Conservation (phyloP, 116 monocot genomes). For the Zostera marina region DNA sequence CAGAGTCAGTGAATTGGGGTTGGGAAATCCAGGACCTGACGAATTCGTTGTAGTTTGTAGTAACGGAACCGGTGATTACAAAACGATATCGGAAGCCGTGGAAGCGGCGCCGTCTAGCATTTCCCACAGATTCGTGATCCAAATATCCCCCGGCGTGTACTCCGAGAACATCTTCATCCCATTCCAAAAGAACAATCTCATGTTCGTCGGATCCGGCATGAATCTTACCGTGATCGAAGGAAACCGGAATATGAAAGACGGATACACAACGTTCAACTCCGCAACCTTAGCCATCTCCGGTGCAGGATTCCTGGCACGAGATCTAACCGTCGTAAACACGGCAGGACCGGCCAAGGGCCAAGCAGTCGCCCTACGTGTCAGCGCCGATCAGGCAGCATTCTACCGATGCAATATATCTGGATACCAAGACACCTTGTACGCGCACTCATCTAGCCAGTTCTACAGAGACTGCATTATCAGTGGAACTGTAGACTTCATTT, state of each 20-base stretch:
- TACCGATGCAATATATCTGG: constrained; percentile 34
- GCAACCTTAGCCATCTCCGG: constrained; percentile 5
- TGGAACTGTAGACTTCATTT: constrained; percentile 50
- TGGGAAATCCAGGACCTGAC: constrained; percentile 26
- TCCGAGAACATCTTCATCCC: constrained; percentile 28
- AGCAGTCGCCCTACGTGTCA: constrained; percentile 8
- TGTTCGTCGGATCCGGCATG: constrained; percentile 13
- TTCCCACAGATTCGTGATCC: constrained; percentile 37
- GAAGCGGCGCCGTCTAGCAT: constrained; percentile 51
- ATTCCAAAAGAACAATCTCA: constrained; percentile 42
- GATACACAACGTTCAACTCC: constrained; percentile 10
- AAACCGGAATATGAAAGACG: constrained; percentile 2
- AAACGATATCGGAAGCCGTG: constrained; percentile 38
- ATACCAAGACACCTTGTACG: constrained; percentile 33
- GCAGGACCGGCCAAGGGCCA: constrained; percentile 3
- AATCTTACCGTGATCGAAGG: constrained; percentile 9
- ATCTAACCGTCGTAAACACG: constrained; percentile 9
- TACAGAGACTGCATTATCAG: constrained; percentile 13
- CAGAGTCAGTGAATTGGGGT: constrained; percentile 3
- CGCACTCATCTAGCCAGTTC: constrained; percentile 17
- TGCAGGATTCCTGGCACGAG: constrained; percentile 2
- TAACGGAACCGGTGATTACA: constrained; percentile 52
- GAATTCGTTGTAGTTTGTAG: constrained; percentile 30
- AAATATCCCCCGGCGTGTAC: constrained; percentile 44
- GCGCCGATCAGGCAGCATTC: constrained; percentile 18